phyloP scores from a whole-genome alignment of 2,329 filamentous ascomycete species.

The Stagonosporopsis cucurbitacearum region DNA sequence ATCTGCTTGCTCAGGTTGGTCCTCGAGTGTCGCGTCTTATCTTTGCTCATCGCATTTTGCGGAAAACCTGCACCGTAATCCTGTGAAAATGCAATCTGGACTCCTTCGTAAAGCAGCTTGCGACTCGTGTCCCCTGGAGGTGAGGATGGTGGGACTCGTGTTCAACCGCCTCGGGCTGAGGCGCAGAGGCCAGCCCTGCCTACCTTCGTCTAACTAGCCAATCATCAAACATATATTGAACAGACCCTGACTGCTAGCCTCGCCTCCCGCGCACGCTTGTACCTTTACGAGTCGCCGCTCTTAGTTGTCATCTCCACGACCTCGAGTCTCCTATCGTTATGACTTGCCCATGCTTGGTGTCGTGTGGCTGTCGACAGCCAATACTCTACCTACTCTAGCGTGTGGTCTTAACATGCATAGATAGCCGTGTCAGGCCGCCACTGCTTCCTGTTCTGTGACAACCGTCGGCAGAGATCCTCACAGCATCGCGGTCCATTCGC shows the following conservation, averaged over 20 bases:
- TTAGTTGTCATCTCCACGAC: slow-evolving; percentile 5
- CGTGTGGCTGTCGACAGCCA: background rate
- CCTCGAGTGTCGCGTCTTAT: background rate
- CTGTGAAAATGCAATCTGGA: background rate
- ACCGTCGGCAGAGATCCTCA: background rate
- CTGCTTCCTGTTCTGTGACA: background rate
- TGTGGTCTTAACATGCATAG: background rate
- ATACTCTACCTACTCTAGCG: slow-evolving; percentile 1
- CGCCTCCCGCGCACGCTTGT: background rate
- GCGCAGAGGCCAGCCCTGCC: background rate
- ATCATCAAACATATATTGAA: background rate
- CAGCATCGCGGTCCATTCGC: background rate
- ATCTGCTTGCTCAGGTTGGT: background rate
- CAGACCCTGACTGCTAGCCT: slow-evolving; percentile 8
- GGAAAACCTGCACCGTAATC: background rate
- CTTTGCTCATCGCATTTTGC: background rate
- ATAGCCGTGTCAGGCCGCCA: slow-evolving; percentile 7
- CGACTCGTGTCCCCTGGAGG: background rate
- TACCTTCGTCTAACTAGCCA: slow-evolving; percentile 1
- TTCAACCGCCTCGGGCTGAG: slow-evolving; percentile 9
- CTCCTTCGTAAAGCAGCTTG: background rate
- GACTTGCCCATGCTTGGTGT: background rate
- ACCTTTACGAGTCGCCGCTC: background rate
- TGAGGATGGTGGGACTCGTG: slow-evolving; percentile 1
- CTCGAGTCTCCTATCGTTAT: slow-evolving; percentile 5